Conservation (phyloP, 2,329 filamentous ascomycete genomes). For the Penicillium sp. region DNA sequence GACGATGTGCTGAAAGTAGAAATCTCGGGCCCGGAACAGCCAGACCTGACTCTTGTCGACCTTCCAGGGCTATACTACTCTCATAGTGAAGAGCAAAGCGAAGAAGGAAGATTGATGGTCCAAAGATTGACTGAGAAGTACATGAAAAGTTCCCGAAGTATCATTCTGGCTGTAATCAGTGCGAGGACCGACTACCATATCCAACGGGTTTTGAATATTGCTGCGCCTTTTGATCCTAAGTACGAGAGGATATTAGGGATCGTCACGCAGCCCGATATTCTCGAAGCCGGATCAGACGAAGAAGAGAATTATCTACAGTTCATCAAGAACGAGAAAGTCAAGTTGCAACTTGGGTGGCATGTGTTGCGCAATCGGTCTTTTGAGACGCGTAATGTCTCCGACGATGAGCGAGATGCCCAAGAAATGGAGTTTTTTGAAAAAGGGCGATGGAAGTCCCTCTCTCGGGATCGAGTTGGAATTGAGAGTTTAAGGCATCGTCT, state of each 20-base stretch:
- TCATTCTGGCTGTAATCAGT: slow-evolving; percentile 56
- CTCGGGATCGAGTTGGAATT: slow-evolving; percentile 31
- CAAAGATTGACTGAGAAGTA: slow-evolving; percentile 53
- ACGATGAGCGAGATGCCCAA: slow-evolving; percentile 30
- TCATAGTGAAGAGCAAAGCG: slow-evolving; percentile 53
- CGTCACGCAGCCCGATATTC: slow-evolving; percentile 50
- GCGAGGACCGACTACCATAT: slow-evolving; percentile 55
- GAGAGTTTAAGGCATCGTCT: slow-evolving; percentile 39
- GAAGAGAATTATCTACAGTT: slow-evolving; percentile 39
- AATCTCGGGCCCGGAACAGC: slow-evolving; percentile 60
- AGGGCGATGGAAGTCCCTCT: slow-evolving; percentile 28
- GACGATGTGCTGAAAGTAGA: slow-evolving; percentile 59
- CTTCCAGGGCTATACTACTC: slow-evolving; percentile 60
- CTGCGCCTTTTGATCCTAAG: slow-evolving; percentile 33
- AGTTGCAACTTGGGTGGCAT: slow-evolving; percentile 52
- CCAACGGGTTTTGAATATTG: slow-evolving; percentile 57
- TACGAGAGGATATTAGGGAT: slow-evolving; percentile 44
- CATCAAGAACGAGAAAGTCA: slow-evolving; percentile 42
- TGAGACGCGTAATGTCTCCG: slow-evolving; percentile 30
- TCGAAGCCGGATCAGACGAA: slow-evolving; percentile 35
- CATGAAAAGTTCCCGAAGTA: slow-evolving; percentile 58
- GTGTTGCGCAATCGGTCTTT: slow-evolving; percentile 47
- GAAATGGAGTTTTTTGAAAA: slow-evolving; percentile 37
- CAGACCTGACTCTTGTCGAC: slow-evolving; percentile 62
- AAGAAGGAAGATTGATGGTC: slow-evolving; percentile 52